Conservation (phyloP, 176 grass and related monocot genomes). For the Musa acuminata region DNA sequence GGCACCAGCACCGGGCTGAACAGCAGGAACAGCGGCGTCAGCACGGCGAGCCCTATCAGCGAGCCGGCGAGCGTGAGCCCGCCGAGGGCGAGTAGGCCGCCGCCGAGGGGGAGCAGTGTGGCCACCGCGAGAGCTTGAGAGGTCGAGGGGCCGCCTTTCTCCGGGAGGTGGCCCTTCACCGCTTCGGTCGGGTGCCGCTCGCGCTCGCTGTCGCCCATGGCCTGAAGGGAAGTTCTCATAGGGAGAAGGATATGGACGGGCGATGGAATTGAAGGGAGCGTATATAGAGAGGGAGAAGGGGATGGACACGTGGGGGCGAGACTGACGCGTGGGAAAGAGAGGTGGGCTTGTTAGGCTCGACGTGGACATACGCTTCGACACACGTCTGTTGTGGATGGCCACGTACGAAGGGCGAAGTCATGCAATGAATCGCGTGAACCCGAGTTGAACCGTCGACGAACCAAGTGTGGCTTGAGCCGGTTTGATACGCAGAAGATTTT, state of each 20-base stretch:
- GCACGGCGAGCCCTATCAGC: conserved; percentile 50
- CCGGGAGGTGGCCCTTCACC: conserved; percentile 45
- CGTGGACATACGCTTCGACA: too few species aligned
- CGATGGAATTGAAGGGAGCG: not conserved
- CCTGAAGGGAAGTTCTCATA: too few species aligned
- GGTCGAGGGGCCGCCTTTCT: conserved; percentile 58
- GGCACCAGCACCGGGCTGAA: conserved; percentile 85
- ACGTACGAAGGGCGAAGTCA: too few species aligned
- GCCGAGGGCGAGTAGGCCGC: conserved; percentile 56
- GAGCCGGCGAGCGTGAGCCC: conserved; percentile 49
- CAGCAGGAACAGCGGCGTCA: conserved; percentile 69
- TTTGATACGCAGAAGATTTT: too few species aligned
- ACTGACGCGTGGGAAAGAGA: too few species aligned
- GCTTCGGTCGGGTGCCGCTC: conserved; percentile 11
- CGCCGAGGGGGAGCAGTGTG: conserved; percentile 76
- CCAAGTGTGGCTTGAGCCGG: too few species aligned
- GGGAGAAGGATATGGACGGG: accelerated
- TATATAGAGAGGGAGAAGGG: too few species aligned
- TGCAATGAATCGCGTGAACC: too few species aligned
- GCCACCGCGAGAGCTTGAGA: conserved; percentile 77
- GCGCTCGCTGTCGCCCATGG: conserved; percentile 42
- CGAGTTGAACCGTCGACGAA: too few species aligned
- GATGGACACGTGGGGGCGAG: too few species aligned
- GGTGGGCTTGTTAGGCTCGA: too few species aligned
- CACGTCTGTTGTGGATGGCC: too few species aligned